phyloP scores from a whole-genome alignment of 2,329 filamentous ascomycete species.

The Cercospora janseana region DNA sequence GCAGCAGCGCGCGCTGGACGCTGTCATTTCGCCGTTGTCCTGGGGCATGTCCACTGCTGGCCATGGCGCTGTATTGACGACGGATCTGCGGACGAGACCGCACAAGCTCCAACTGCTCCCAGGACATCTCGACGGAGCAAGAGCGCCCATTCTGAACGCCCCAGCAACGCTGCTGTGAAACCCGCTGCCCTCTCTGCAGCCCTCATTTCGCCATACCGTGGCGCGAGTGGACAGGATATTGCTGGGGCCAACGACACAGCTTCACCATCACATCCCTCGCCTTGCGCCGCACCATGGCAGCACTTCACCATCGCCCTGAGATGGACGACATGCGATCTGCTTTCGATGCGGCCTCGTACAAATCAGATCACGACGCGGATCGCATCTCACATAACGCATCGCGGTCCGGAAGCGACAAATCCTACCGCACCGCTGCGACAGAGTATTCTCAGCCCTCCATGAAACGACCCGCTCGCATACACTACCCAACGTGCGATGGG shows the following conservation, averaged over 20 bases:
- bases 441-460: constrained; percentile 27
- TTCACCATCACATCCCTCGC: constrained; percentile 2
- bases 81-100: constrained; percentile 3
- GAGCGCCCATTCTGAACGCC: constrained; percentile 1
- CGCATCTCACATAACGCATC: constrained; percentile 23
- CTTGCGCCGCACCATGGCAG: constrained; percentile 20
- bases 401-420: constrained; percentile 26
- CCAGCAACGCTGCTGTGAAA: constrained; percentile 6
- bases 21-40: not conserved
- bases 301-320: constrained; percentile 34
- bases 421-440: constrained; percentile 33
- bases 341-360: constrained; percentile 27
- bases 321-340: constrained; percentile 34
- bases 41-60: constrained; percentile 13
- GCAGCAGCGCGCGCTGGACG: not conserved
- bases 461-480: constrained; percentile 29
- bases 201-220: constrained; percentile 9
- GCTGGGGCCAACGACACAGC: too few relatives aligned
- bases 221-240: constrained; percentile 14
- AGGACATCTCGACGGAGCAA: constrained; percentile 4
- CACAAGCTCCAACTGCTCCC: not conserved
- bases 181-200: constrained; percentile 20
- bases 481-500: constrained; percentile 31
- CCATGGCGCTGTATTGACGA: constrained; percentile 16
- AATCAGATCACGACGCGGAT: constrained; percentile 26